Evolutionary conservation across 192 early-diverging fungal genomes (phyloP).

Genomic region (Umbelopsis ramanniana): DNA sequence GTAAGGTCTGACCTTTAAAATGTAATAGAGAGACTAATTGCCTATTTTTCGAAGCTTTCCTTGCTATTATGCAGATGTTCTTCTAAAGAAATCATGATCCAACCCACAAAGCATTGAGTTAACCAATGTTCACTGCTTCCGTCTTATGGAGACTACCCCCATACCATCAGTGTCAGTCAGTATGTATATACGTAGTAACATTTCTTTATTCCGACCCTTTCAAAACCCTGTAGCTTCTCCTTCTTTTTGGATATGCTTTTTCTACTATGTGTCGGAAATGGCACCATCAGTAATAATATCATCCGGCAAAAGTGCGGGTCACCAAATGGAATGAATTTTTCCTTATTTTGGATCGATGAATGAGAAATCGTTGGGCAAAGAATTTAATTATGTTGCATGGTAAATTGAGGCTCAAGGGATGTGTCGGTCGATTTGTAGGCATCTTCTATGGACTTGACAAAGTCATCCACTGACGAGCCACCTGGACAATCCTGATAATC

Average conservation of each 20-base stretch:
- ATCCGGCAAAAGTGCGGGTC: neutral
- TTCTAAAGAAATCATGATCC: neutral
- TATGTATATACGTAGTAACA: neutral
- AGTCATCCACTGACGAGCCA: conserved; percentile 38
- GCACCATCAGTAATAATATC: neutral
- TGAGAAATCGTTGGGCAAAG: neutral
- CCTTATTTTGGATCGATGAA: neutral
- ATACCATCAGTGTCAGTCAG: neutral
- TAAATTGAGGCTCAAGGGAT: neutral
- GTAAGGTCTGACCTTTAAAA: neutral
- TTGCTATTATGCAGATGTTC: conserved; percentile 23
- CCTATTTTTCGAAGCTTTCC: conserved; percentile 4
- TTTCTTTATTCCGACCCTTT: neutral
- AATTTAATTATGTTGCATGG: neutral
- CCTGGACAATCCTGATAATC: conserved; percentile 41
- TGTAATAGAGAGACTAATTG: neutral
- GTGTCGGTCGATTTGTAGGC: neutral
- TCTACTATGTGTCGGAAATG: neutral
- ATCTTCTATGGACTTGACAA: conserved; percentile 42
- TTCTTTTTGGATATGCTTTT: conserved; percentile 2
- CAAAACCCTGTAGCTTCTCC: neutral
- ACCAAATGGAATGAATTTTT: neutral
- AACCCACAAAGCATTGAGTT: neutral
- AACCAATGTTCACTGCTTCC: neutral
- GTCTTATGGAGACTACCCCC: neutral